Conservation (phyloP, 805 yeast genomes). For the Nematodospora valgi region DNA sequence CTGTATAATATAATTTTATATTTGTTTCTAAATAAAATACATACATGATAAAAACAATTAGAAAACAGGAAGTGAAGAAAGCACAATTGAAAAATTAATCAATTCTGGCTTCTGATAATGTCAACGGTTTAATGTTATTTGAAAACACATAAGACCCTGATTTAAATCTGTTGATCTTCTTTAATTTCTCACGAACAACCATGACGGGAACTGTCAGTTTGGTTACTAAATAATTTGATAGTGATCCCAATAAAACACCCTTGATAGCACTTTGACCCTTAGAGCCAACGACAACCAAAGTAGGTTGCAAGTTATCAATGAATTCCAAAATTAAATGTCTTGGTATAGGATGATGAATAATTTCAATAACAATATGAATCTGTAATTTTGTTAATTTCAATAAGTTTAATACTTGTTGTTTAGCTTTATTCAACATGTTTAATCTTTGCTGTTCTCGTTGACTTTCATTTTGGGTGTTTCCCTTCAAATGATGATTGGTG, state of each 20-base stretch:
- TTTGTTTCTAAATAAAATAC: too few species aligned
- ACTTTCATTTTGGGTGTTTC: conserved; percentile 32
- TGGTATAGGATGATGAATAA: conserved; percentile 73
- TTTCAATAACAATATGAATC: conserved; percentile 70
- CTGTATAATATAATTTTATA: too few species aligned
- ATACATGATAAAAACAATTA: too few species aligned
- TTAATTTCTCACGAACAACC: conserved; percentile 73
- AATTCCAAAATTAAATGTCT: conserved; percentile 66
- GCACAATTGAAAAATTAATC: too few species aligned
- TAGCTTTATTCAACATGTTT: conserved; percentile 40
- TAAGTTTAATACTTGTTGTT: conserved; percentile 44
- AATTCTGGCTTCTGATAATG: conserved; percentile 46
- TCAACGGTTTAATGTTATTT: conserved; percentile 52
- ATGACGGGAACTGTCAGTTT: conserved; percentile 72
- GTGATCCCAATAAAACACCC: conserved; percentile 71
- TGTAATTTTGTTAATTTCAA: conserved; percentile 65
- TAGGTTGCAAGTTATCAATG: conserved; percentile 68
- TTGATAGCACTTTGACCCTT: conserved; percentile 69
- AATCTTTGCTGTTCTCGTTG: conserved; percentile 34
- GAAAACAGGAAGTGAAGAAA: too few species aligned
- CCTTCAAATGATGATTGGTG: conserved; percentile 39
- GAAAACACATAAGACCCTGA: conserved; percentile 48
- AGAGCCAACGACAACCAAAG: conserved; percentile 72
- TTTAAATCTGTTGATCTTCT: conserved; percentile 60
- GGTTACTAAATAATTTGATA: conserved; percentile 69